A percentile compares a stretch with the other conserved stretches of the same genome.
Conservation (phyloP, 2,329 filamentous ascomycete genomes). For the Sarocladium oryzae region DNA sequence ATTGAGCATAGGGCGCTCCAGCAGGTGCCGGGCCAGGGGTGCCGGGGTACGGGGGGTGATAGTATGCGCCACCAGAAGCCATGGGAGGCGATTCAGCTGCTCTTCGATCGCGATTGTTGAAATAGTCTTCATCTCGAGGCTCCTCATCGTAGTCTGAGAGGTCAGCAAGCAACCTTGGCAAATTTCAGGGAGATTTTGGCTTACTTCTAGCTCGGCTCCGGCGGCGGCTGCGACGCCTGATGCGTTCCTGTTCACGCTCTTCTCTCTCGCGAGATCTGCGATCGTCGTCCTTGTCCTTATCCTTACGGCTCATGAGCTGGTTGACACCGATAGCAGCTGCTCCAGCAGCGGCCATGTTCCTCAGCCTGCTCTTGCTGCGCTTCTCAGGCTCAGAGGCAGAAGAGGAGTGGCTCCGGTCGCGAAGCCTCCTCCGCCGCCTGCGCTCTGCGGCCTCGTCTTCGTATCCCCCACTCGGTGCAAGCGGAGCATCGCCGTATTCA, state of each 20-base stretch:
- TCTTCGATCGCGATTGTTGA: constrained; percentile 23
- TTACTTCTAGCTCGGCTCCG: constrained; percentile 3
- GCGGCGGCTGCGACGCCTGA: background rate
- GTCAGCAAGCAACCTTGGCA: background rate
- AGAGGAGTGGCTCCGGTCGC: constrained; percentile 28
- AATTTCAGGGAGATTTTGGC: background rate
- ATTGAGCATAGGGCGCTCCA: constrained; percentile 28
- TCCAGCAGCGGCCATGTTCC: constrained; percentile 50
- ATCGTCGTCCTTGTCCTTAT: constrained; percentile 11
- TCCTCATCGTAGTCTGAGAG: constrained; percentile 25
- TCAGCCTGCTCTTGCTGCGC: constrained; percentile 47
- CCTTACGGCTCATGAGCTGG: constrained; percentile 43
- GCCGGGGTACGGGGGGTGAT: constrained; percentile 32
- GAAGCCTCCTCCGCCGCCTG: constrained; percentile 31
- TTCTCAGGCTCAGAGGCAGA: constrained; percentile 29
- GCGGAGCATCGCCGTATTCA: constrained; percentile 57
- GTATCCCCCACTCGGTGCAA: constrained; percentile 35
- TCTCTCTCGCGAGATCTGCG: constrained; percentile 12
- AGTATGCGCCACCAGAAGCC: constrained; percentile 46
- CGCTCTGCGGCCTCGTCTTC: constrained; percentile 43
- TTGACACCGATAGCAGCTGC: constrained; percentile 59
- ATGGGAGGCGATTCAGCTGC: constrained; percentile 35
- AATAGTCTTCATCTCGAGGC: constrained; percentile 24
- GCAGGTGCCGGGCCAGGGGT: constrained; percentile 19
- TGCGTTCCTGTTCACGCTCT: constrained; percentile 10